Evolutionary conservation across 495 filamentous ascomycete species (phyloP).

Genomic region (Neurospora sp.): DNA sequence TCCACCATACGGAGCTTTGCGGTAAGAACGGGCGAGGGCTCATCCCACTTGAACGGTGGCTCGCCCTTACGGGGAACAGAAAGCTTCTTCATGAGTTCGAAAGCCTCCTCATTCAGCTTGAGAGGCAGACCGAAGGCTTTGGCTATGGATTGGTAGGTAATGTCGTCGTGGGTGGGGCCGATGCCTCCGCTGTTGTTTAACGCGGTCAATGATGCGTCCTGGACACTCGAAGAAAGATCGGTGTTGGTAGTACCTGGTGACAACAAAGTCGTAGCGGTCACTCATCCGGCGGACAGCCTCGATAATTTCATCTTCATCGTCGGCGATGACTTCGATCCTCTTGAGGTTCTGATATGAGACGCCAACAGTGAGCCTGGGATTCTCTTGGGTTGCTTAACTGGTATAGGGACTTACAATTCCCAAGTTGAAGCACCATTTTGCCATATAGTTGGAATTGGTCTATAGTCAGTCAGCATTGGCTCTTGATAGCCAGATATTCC

Average conservation of each 20-base stretch:
- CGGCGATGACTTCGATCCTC: conserved; percentile 82
- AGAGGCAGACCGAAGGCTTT: conserved; percentile 75
- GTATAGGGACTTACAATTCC: conserved; percentile 47
- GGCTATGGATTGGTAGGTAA: conserved; percentile 90
- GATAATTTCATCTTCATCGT: conserved; percentile 83
- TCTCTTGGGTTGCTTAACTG: no score
- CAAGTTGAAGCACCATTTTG: conserved; percentile 84
- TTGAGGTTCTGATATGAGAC: conserved; percentile 49
- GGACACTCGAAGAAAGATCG: not conserved
- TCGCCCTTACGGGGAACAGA: conserved; percentile 61
- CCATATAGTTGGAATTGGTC: conserved; percentile 87
- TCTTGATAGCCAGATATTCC: not conserved
- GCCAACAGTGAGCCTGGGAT: not conserved
- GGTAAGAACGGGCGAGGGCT: conserved; percentile 60
- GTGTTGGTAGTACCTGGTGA: conserved; percentile 47
- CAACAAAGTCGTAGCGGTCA: conserved; percentile 80
- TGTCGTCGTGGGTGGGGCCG: conserved; percentile 94
- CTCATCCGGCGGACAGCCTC: conserved; percentile 83
- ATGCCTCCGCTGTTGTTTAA: conserved; percentile 62
- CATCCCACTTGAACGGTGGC: conserved; percentile 76
- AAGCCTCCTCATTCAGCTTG: conserved; percentile 62
- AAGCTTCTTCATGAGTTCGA: conserved; percentile 70
- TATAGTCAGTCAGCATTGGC: conserved; percentile 22
- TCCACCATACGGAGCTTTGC: conserved; percentile 86
- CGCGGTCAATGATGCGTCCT: not conserved